phyloP scores from a whole-genome alignment of 495 filamentous ascomycete species.

The Usnea hakonensis region DNA sequence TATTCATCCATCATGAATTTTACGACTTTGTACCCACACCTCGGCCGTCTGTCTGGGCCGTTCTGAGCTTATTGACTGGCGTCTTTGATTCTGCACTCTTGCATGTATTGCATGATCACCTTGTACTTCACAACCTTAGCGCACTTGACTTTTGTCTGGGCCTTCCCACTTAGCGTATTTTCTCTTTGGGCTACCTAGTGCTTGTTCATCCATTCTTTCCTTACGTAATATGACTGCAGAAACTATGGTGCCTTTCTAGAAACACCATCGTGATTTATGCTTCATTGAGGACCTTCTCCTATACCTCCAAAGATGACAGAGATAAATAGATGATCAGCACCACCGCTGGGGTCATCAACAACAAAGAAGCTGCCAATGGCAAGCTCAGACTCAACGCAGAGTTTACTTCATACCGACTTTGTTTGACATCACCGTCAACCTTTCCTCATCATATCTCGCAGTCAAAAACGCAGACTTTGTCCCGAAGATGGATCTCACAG shows the following conservation, averaged over 20 bases:
- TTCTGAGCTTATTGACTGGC: neutral
- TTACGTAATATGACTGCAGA: neutral
- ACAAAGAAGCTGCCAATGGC: conserved; percentile 6
- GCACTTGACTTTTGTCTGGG: neutral
- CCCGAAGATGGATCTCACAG: conserved; percentile 5
- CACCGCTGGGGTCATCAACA: conserved; percentile 2
- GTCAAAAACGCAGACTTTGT: neutral
- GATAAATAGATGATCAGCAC: conserved; percentile 5
- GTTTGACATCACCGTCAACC: conserved; percentile 2
- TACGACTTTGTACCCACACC: neutral
- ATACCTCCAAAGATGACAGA: neutral
- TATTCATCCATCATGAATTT: neutral
- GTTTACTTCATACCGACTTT: neutral
- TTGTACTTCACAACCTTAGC: neutral
- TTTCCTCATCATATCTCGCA: neutral
- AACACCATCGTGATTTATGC: neutral
- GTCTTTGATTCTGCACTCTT: neutral
- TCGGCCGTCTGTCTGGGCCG: neutral
- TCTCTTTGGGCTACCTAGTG: conserved; percentile 1
- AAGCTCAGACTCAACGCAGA: conserved; percentile 6
- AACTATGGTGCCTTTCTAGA: neutral
- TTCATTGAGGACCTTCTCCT: conserved; percentile 5
- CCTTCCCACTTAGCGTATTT: neutral
- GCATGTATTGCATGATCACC: neutral
- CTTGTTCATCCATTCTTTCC: neutral